Percentiles rank a stretch among this genome's conserved stretches.
Conservation (phyloP, 208 protist genomes). For the Trypanosoma lewisi region DNA sequence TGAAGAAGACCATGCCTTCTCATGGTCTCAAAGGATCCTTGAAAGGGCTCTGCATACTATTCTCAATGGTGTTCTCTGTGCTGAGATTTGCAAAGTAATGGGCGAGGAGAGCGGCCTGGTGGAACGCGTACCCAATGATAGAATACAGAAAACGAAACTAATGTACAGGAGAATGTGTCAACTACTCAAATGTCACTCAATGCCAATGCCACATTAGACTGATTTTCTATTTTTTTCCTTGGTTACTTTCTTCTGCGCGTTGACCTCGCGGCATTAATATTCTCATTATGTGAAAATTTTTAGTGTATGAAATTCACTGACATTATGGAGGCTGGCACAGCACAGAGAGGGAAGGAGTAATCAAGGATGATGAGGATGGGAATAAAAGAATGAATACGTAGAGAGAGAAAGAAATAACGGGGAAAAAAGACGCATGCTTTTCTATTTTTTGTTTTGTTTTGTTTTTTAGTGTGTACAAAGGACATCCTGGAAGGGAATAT, state of each 20-base stretch:
- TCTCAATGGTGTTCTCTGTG: conserved; percentile 55
- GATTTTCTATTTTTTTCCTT: conserved; percentile 20
- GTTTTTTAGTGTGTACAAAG: too few relatives aligned
- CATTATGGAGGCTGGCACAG: too few relatives aligned
- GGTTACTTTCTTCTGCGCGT: background rate
- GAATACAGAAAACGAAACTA: conserved; percentile 29
- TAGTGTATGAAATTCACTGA: too few relatives aligned
- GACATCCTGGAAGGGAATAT: too few relatives aligned
- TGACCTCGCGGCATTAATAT: too few relatives aligned
- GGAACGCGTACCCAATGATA: conserved; percentile 28
- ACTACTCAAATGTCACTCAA: conserved; percentile 46
- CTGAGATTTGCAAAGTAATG: conserved; percentile 9
- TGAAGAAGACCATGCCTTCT: conserved; percentile 64
- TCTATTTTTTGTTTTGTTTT: too few relatives aligned
- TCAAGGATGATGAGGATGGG: too few relatives aligned
- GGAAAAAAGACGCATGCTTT: too few relatives aligned
- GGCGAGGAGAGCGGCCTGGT: conserved; percentile 25
- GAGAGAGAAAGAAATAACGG: too few relatives aligned
- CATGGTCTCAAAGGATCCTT: conserved; percentile 73
- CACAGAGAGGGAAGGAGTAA: too few relatives aligned
- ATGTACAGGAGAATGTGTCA: conserved; percentile 75
- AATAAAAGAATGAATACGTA: too few relatives aligned
- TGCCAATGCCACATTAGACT: conserved; percentile 36
- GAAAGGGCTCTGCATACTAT: conserved; percentile 44
- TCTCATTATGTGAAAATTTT: too few relatives aligned